phyloP scores from a whole-genome alignment of 441 rosid genomes.

The Arabidopsis hybrid region DNA sequence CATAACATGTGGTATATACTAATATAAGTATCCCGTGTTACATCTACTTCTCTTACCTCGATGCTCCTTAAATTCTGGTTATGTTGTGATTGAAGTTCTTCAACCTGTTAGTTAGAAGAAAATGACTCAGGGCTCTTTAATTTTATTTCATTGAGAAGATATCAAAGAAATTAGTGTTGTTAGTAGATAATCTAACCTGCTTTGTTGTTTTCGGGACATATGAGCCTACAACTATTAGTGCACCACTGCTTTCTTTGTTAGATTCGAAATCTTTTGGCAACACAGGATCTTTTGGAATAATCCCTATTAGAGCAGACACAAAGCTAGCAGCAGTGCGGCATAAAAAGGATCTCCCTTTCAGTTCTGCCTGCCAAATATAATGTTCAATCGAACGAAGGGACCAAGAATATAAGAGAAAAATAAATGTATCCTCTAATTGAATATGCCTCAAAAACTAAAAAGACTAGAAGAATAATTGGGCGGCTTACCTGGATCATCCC shows the following conservation, averaged over 20 bases:
- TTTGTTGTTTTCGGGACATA: conserved; percentile 98
- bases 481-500: conserved; percentile 90
- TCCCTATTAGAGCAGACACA: conserved; percentile 90
- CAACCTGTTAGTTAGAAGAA: conserved; percentile 61
- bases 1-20: neutral
- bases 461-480: conserved; percentile 19
- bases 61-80: conserved; percentile 67
- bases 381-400: conserved; percentile 23
- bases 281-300: conserved; percentile 79
- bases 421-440: conserved; percentile 4
- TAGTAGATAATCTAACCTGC: conserved; percentile 61
- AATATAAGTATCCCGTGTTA: conserved; percentile 7
- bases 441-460: neutral
- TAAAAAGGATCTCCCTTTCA: conserved; percentile 83
- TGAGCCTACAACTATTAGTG: conserved; percentile 91
- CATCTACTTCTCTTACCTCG: conserved; percentile 60
- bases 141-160: neutral
- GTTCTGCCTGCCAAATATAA: conserved; percentile 78
- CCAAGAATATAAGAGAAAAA: conserved; percentile 11
- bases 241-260: conserved; percentile 70
- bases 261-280: conserved; percentile 81
- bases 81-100: conserved; percentile 76
- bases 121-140: conserved; percentile 16
- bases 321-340: conserved; percentile 99
- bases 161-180: conserved; percentile 21